A percentile compares a stretch with the other conserved stretches of the same genome.
Evolutionary conservation across 2,329 filamentous ascomycete genomes (phyloP).

Genomic region (Blastomyces emzantsi): DNA sequence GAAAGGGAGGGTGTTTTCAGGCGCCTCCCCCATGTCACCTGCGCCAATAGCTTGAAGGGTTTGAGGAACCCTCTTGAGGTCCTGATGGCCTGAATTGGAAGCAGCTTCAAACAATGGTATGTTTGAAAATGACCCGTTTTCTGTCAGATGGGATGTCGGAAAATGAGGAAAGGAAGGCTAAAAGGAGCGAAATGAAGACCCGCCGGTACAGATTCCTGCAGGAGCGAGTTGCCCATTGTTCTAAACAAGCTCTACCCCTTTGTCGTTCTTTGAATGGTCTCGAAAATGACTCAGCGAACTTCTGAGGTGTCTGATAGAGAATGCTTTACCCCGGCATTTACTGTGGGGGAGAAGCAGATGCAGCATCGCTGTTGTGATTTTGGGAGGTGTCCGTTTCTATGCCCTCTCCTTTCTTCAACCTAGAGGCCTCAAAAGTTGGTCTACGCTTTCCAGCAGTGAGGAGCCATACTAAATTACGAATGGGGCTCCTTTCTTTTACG

Average conservation of each 20-base stretch:
- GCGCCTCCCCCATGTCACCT: constrained; percentile 23
- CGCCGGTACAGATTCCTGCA: not conserved
- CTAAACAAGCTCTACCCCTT: not conserved
- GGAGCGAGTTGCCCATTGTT: not conserved
- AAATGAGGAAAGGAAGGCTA: not conserved
- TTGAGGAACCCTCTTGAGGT: constrained; percentile 23
- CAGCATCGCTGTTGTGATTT: not conserved
- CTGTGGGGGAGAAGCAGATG: not conserved
- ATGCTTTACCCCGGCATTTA: not conserved
- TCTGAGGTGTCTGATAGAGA: not conserved
- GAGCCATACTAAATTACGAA: not conserved
- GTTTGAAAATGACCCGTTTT: not conserved
- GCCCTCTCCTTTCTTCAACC: not conserved
- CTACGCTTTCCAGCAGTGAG: not conserved
- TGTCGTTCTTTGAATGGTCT: not conserved
- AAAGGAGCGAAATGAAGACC: not conserved
- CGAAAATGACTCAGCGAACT: not conserved
- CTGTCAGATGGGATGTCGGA: not conserved
- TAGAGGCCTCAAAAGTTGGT: not conserved
- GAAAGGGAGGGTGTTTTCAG: constrained; percentile 21
- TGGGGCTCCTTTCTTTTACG: not conserved
- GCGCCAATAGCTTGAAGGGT: constrained; percentile 22
- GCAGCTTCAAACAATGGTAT: not conserved
- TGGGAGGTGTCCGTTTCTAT: not conserved
- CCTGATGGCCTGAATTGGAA: constrained; percentile 2